Conservation (phyloP, 2,329 filamentous ascomycete genomes). For the Dactylellina parvicollis region DNA sequence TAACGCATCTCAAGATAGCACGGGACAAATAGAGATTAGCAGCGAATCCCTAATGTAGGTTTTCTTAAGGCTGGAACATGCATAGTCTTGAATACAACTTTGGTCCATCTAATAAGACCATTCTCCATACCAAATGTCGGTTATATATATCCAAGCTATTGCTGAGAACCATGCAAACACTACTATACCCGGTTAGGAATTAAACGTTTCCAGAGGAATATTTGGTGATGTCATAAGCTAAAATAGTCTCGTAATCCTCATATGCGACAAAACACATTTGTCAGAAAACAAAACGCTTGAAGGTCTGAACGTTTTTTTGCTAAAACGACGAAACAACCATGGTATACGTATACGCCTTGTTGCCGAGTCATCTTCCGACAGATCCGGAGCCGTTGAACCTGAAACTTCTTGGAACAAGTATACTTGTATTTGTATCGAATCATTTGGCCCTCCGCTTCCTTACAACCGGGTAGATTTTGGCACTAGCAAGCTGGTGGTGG, state of each 20-base stretch:
- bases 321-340: conserved; percentile 80
- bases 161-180: conserved; percentile 56
- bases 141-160: conserved; percentile 59
- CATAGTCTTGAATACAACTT: too few species aligned
- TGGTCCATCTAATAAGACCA: too few species aligned
- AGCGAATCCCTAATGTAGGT: too few species aligned
- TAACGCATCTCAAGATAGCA: too few species aligned
- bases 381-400: conserved; percentile 62
- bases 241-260: conserved; percentile 77
- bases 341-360: conserved; percentile 89
- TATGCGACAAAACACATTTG: too few species aligned
- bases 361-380: conserved; percentile 82
- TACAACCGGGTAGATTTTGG: conserved; percentile 74
- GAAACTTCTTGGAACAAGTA: conserved; percentile 69
- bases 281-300: too few species aligned
- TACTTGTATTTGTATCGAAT: too few species aligned
- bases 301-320: conserved; percentile 85
- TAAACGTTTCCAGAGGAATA: too few species aligned
- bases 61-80: too few species aligned
- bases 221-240: too few species aligned
- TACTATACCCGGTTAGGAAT: not conserved
- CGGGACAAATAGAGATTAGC: too few species aligned
- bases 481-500: conserved; percentile 87
- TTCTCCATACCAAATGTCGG: conserved; percentile 72
- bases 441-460: not conserved